phyloP scores from a whole-genome alignment of 495 filamentous ascomycete genomes.

The Hypoxylon fuscum region DNA sequence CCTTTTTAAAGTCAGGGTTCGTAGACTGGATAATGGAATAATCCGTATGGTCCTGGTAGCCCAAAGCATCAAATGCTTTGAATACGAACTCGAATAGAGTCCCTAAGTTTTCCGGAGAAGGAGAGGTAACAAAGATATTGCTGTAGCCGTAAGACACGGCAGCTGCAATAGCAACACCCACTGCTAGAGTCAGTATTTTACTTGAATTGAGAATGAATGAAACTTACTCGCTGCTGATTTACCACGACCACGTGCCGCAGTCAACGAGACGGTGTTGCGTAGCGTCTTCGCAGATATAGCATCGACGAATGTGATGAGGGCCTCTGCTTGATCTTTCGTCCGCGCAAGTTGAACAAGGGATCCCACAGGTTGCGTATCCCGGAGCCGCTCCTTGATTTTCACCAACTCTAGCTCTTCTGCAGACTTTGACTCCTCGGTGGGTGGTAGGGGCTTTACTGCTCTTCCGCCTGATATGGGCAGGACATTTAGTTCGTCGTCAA shows the following conservation, averaged over 20 bases:
- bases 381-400: slow-evolving; percentile 85
- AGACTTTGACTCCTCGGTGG: slow-evolving; percentile 72
- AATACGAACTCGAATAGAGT: slow-evolving; percentile 98
- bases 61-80: slow-evolving; percentile 95
- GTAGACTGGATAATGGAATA: slow-evolving; percentile 99
- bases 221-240: slow-evolving; percentile 81
- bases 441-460: slow-evolving; percentile 83
- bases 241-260: slow-evolving; percentile 92
- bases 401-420: slow-evolving; percentile 80
- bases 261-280: slow-evolving; percentile 90
- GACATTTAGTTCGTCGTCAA: slow-evolving; percentile 98
- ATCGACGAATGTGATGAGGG: slow-evolving; percentile 92
- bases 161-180: slow-evolving; percentile 89
- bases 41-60: slow-evolving; percentile 92
- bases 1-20: slow-evolving; percentile 99
- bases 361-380: slow-evolving; percentile 85
- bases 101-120: slow-evolving; percentile 97
- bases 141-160: slow-evolving; percentile 96
- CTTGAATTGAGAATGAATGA: not conserved
- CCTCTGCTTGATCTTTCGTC: slow-evolving; percentile 95
- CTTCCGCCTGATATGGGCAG: slow-evolving; percentile 97
- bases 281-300: slow-evolving; percentile 96
- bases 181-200: slow-evolving; percentile 19
- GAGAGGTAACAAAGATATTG: slow-evolving; percentile 99
- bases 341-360: slow-evolving; percentile 83